Base-by-base conservation (phyloP, 345 rosid genomes). In the Corchorus olitorius region DNA sequence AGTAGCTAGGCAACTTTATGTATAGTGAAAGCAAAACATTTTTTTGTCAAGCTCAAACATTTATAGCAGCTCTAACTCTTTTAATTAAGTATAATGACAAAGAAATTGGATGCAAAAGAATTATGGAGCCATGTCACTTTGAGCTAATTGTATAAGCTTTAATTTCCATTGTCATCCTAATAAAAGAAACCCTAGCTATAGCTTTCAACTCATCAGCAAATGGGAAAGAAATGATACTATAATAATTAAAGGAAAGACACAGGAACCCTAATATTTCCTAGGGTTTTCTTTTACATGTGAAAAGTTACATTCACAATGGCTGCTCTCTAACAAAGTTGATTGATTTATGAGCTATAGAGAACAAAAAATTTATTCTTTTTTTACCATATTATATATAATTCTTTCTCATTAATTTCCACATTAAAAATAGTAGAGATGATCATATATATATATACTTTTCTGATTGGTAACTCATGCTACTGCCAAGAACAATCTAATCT, bases 21-120 rank as follows among this genome's bases (percentile, higher is more conserved):
- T 19, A 54, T 2, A 54, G 75, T n/a, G 35, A 71, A 71, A 71
- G 49, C 60, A 71, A 60, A 71, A 7, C 75, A 71, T 27, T 27
- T 27, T 27, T 27, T 27, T 61, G 60, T 71, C 75, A 54, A 71
- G 60, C 2, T 71, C 63, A 39, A 54, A 16, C 22, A 17, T 33
- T 41, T 27, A 17, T 14, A 27, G 27, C 27, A 27, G 27, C 61
- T 34, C 2, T 72, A n/a, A 53, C 43, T 39, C 43, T 39, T 39
- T 27, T 27, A 27, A 6, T 39, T 39, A 39, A 39, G 43, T 13
- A 15, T 34, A 70, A 50, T 27, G 60, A 10, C 45, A 70, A 68
- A 48, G 48, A 68, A 35, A 65, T 12, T 27, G 27, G 27, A 27
- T 27, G 27, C 27, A 27, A 27, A 27, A 27, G 27, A 27, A 27